phyloP scores from a whole-genome alignment of 345 rosid species.

The Zanthoxylum bungeanum region DNA sequence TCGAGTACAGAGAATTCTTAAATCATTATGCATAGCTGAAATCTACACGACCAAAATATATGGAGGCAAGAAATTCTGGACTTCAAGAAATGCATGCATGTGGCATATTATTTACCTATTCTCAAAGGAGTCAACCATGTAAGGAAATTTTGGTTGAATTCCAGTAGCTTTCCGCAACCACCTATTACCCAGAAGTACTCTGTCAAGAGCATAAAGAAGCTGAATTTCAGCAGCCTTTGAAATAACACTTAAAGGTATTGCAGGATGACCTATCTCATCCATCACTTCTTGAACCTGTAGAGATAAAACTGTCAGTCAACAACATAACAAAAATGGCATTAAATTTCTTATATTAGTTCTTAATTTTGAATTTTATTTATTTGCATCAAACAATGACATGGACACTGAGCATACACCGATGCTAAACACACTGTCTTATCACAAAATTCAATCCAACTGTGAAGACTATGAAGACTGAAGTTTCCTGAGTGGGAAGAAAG shows the following conservation, averaged over 20 bases:
- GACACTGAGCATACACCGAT: not conserved
- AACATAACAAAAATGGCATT: not conserved
- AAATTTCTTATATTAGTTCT: not conserved
- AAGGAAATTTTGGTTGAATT: slow-evolving; percentile 90
- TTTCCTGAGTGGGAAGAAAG: too few species aligned
- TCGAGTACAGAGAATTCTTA: too few species aligned
- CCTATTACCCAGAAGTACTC: slow-evolving; percentile 74
- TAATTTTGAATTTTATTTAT: too few species aligned
- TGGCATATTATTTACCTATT: slow-evolving; percentile 48
- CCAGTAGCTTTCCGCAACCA: slow-evolving; percentile 95
- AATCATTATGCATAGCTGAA: too few species aligned
- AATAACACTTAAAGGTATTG: slow-evolving; percentile 79
- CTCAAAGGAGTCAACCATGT: slow-evolving; percentile 90
- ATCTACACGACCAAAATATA: not conserved
- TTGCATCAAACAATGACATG: not conserved
- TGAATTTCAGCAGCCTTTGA: slow-evolving; percentile 96
- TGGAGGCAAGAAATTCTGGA: not conserved
- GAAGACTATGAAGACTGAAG: not conserved
- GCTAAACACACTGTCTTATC: not conserved
- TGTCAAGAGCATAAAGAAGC: slow-evolving; percentile 79
- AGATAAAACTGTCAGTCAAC: slow-evolving; percentile 2
- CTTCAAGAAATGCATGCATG: slow-evolving; percentile 13
- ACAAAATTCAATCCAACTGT: not conserved
- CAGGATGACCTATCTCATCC: slow-evolving; percentile 87
- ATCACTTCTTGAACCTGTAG: slow-evolving; percentile 86